These are phyloP conservation scores for Arthrobotrys iridis DNA, from an alignment of 2,329 filamentous ascomycete species.

Conservation along the genomic window DNA sequence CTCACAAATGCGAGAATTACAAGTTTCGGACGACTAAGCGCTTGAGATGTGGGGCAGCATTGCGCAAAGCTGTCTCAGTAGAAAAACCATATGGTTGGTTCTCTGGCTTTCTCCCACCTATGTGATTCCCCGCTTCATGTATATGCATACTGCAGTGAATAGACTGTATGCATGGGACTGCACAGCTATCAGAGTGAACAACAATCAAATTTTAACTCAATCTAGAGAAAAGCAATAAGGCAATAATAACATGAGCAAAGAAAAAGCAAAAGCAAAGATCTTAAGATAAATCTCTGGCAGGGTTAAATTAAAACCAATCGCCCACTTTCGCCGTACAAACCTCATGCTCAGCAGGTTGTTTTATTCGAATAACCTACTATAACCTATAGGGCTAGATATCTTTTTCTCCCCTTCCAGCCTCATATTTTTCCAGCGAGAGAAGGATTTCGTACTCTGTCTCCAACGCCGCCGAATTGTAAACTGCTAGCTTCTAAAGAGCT, in stretches of 20 bases:
- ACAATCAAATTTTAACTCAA: neutral
- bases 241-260: neutral
- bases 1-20: neutral
- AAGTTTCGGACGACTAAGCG: neutral
- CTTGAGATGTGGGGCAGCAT: neutral
- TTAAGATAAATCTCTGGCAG: neutral
- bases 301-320: slow-evolving; percentile 1
- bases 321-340: neutral
- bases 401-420: neutral
- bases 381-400: neutral
- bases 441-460: neutral
- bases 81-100: slow-evolving; percentile 8
- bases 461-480: neutral
- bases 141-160: neutral
- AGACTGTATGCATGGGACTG: slow-evolving; percentile 1
- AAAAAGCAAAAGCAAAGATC: neutral
- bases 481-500: neutral
- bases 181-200: neutral
- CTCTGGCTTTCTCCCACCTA: neutral
- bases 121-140: slow-evolving; percentile 16
- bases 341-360: neutral
- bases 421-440: neutral
- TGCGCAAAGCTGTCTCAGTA: neutral
- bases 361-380: neutral
- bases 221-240: neutral